Conservation (phyloP, 1,139 yeast genomes). For the Pichia sp. region DNA sequence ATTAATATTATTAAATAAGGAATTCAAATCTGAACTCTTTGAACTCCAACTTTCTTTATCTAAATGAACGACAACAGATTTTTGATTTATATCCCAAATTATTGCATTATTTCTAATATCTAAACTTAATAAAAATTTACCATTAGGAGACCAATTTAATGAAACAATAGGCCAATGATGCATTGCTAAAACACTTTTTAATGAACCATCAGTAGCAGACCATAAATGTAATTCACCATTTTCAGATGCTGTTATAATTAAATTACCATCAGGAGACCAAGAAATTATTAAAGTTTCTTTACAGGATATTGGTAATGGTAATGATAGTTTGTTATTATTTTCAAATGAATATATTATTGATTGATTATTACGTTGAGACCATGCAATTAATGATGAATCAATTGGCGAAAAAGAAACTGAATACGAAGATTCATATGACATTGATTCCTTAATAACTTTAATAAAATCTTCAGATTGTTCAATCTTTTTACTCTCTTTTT, state of each 20-base stretch:
- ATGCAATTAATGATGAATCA: slow-evolving; percentile 31
- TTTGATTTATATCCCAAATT: slow-evolving; percentile 49
- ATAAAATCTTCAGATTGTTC: slow-evolving; percentile 5
- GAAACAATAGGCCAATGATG: slow-evolving; percentile 50
- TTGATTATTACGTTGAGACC: slow-evolving; percentile 35
- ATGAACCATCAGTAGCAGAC: slow-evolving; percentile 53
- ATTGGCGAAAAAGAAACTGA: slow-evolving; percentile 38
- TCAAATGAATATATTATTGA: slow-evolving; percentile 30
- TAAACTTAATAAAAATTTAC: slow-evolving; percentile 35
- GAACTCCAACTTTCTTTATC: slow-evolving; percentile 22
- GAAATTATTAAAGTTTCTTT: slow-evolving; percentile 32
- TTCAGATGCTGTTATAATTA: slow-evolving; percentile 50
- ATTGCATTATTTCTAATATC: slow-evolving; percentile 39
- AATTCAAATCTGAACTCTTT: no score
- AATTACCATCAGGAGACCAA: slow-evolving; percentile 62
- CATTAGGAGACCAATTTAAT: slow-evolving; percentile 45
- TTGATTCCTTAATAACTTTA: slow-evolving; percentile 27
- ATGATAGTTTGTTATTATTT: slow-evolving; percentile 6
- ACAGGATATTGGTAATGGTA: slow-evolving; percentile 20
- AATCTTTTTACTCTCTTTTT: slow-evolving; percentile 11
- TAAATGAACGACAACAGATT: slow-evolving; percentile 41
- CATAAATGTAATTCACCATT: slow-evolving; percentile 66
- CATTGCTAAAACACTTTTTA: slow-evolving; percentile 51
- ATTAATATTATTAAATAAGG: no score
- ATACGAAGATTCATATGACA: slow-evolving; percentile 31